These are phyloP conservation scores for Phytopythium boreale DNA, from an alignment of 352 stramenopile genomes.

Conservation along the genomic window DNA sequence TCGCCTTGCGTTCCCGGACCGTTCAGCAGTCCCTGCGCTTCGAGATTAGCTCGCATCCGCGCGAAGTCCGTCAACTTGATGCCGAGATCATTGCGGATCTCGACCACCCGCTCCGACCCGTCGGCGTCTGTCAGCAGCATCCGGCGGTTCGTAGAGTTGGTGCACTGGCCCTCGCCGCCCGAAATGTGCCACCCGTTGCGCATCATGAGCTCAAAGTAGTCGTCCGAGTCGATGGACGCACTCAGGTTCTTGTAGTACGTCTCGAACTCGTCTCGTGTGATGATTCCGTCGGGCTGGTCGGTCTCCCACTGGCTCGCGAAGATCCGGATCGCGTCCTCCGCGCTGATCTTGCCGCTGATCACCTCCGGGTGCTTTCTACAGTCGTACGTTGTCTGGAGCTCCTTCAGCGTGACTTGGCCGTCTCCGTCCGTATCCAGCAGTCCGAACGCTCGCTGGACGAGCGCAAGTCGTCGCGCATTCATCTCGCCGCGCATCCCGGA, in stretches of 20 bases:
- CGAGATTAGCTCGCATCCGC: conserved; percentile 39
- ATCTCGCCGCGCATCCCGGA: conserved; percentile 42
- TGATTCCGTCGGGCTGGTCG: conserved; percentile 27
- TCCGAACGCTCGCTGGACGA: conserved; percentile 72
- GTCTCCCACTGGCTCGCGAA: conserved; percentile 44
- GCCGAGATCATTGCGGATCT: conserved; percentile 44
- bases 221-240: conserved; percentile 86
- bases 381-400: conserved; percentile 50
- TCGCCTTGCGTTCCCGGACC: conserved; percentile 14
- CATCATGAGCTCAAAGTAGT: conserved; percentile 94
- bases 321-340: conserved; percentile 26
- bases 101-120: conserved; percentile 41
- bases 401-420: conserved; percentile 47
- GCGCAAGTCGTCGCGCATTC: conserved; percentile 35
- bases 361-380: conserved; percentile 54
- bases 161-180: conserved; percentile 49
- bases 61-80: conserved; percentile 24
- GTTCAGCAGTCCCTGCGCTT: conserved; percentile 30
- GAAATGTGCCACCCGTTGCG: conserved; percentile 82
- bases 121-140: conserved; percentile 58
- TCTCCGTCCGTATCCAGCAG: conserved; percentile 55
- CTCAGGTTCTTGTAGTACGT: conserved; percentile 91
- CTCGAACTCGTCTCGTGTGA: conserved; percentile 39
- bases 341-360: conserved; percentile 27
- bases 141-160: conserved; percentile 67